phyloP scores from a whole-genome alignment of 176 grass and related monocot genomes.

The Eragrostis nindensis region DNA sequence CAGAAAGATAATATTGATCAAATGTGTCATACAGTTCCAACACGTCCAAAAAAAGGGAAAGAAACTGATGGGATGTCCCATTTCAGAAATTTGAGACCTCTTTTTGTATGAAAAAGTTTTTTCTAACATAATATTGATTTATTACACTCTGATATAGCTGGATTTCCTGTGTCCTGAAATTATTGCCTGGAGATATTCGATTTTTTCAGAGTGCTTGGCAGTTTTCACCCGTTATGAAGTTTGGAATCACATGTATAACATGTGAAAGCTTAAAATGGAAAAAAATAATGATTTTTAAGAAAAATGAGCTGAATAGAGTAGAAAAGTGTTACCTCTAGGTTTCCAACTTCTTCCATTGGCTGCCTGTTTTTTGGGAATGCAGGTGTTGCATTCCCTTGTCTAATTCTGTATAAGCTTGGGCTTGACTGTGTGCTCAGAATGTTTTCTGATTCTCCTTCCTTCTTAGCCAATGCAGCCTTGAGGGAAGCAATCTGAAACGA shows the following conservation, averaged over 20 bases:
- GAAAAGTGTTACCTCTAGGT: constrained; percentile 64
- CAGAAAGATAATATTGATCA: constrained; percentile 35
- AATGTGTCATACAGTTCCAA: constrained; percentile 4
- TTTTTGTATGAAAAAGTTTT: neutral
- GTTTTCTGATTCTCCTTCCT: constrained; percentile 59
- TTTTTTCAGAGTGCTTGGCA: constrained; percentile 4
- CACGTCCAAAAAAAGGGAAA: constrained; percentile 28
- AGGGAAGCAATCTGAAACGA: constrained; percentile 70
- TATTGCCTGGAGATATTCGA: neutral
- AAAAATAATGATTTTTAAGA: neutral
- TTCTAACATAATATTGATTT: neutral
- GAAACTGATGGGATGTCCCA: neutral
- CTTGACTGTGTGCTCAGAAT: constrained; percentile 47
- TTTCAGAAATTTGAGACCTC: constrained; percentile 14
- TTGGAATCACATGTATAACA: constrained; percentile 6
- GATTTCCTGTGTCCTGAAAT: constrained; percentile 18
- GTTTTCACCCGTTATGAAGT: neutral
- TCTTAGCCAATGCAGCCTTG: constrained; percentile 71
- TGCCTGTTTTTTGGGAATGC: constrained; percentile 55
- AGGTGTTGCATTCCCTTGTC: constrained; percentile 43
- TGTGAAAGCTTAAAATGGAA: neutral
- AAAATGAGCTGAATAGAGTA: constrained; percentile 14
- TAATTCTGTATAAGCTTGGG: constrained; percentile 61
- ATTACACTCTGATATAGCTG: constrained; percentile 19
- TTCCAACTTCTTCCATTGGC: constrained; percentile 96